Base-by-base conservation (phyloP, 2,329 filamentous ascomycete species). In the Fusarium camptoceras region DNA sequence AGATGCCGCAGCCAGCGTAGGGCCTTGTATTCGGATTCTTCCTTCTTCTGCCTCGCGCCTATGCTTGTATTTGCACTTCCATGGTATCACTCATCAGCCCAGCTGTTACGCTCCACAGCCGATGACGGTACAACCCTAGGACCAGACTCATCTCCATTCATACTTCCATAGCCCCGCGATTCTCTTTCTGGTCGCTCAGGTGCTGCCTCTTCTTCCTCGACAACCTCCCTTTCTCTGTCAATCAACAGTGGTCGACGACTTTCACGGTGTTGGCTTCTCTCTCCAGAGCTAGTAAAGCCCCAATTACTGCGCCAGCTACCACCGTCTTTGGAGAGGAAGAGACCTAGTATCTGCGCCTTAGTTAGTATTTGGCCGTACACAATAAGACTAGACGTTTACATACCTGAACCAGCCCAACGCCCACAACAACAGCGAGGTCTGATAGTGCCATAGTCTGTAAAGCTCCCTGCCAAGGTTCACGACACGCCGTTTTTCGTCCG, bases 361-460 rank as follows among this genome's bases (percentile, higher is more conserved):
- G n/a, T 62, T 16, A 70, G 41, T n/a, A 24, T 6, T n/a, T 7
- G 10, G 22, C 6, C 7, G n/a, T 34, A 20, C 20, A 16, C 12
- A 14, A 22, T 41, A 22, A 47, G 6, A 10, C 2, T 4, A 28
- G 11, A 9, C 3, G 9, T 34, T 30, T 20, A 22, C 80, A 56
- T 72, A 89, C 88, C 83, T 91, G 87, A 59, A 90, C 80, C 8
- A 88, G 48, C 8, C 85, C 88, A 8, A 88, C 84, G 0, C 80
- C 77, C 0, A 88, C 44, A 1, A 86, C 85, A 27, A 90, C 83
- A 0, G 80, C 82, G 50, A 92, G 82, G 41, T 89, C 81, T 22
- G 89, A 73, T 0, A 86, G 86, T 0, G 88, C 85, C 28, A 84
- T 83, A 8, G 79, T 81, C 75, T 85, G 83, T 77, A 90, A 82